Evolutionary conservation across 371 early-diverging fungal genomes (phyloP), one percentile per base, ranked within the genome.

Genomic region (Circinella umbellata): DNA sequence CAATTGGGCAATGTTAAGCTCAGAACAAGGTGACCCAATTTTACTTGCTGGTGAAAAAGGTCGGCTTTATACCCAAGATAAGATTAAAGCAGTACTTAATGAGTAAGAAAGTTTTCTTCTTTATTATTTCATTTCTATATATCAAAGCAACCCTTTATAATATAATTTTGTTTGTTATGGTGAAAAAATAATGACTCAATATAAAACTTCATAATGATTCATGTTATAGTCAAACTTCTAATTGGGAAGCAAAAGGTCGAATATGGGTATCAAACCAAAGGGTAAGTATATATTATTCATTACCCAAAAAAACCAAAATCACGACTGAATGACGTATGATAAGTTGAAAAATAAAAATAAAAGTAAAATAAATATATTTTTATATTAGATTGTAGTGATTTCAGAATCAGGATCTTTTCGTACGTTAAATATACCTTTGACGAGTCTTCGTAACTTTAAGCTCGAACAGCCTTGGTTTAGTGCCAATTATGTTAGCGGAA

Each of bases 391-490:
- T 72, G 67, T 80, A 51, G 80, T 78, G n/a, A 61, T 66, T 18
- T 54, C 69, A 42, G 53, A 72, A 8, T 61, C 78, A 2, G 35
- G 68, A 20, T 39, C 71, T 4, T 75, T 86, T 35, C 73, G 77
- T 55, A 82, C 84, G 4, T 67, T 87, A 48, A 84, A 80, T 66
- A 65, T 87, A 3, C 88, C 88, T 1, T 69, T 86, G 46, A 59
- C 69, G n/a, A 71, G 76, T n/a, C 67, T 83, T 10, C 80, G 79
- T 61, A 71, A 76, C 15, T 83, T 84, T 70, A 79, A 76, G 39
- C 63, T 85, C 20, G 78, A 86, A 49, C 86, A 87, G 57, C 88
- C 88, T 27, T 87, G 88, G 88, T 87, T 87, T 71, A 82, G 80
- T 3, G 85, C 88, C n/a, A 87, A 87, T 66, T 83, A 79, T 64